Conservation (phyloP, 2,329 filamentous ascomycete species). For the Ceratocystis albifundus region DNA sequence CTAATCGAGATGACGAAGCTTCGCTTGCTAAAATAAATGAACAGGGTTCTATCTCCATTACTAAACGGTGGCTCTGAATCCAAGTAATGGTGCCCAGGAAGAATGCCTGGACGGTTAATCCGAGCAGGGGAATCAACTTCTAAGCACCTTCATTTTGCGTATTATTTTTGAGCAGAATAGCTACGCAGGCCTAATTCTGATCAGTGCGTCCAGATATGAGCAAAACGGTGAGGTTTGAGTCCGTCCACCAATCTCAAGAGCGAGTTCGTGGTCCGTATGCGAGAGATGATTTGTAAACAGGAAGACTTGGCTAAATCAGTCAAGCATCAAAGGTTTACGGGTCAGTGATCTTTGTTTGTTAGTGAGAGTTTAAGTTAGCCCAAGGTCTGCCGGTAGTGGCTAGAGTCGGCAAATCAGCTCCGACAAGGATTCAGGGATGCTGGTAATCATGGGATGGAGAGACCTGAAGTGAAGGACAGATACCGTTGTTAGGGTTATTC, state of each 20-base stretch:
- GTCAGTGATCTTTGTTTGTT: neutral
- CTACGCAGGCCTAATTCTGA: neutral
- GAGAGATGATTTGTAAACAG: neutral
- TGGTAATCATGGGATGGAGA: too few relatives aligned
- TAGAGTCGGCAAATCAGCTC: too few relatives aligned
- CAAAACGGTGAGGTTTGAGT: neutral
- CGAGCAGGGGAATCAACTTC: neutral
- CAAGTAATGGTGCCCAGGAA: neutral
- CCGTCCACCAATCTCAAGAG: neutral
- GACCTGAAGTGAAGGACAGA: too few relatives aligned
- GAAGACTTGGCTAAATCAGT: neutral
- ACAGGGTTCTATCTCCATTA: neutral
- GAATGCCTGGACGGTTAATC: neutral
- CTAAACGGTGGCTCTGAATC: neutral
- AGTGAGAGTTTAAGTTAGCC: neutral
- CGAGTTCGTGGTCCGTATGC: neutral
- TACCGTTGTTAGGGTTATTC: too few relatives aligned
- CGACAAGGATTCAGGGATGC: too few relatives aligned
- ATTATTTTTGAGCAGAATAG: neutral
- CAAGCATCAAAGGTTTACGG: neutral
- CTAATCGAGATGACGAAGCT: neutral
- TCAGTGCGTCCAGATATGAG: neutral
- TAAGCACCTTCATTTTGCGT: neutral
- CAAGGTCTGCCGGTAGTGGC: too few relatives aligned
- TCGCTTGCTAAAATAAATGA: neutral